Evolutionary conservation across 768 basidiomycete species (phyloP).

Genomic region (Leccinum incarnatum): DNA sequence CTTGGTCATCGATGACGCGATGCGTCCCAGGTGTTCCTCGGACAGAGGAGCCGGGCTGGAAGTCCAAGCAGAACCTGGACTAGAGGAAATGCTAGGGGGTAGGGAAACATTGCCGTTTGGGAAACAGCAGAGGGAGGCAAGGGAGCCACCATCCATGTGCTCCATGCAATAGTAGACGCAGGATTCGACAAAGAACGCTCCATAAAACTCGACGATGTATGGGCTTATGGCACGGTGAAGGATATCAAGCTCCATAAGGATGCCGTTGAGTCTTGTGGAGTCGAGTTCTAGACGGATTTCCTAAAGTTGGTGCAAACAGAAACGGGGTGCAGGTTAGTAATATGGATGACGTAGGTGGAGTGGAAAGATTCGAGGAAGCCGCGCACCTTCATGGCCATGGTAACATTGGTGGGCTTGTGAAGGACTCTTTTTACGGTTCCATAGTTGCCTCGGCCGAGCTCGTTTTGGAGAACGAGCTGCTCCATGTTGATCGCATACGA

Average conservation of each 20-base stretch:
- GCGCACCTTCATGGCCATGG: slow-evolving; percentile 97
- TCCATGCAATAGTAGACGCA: slow-evolving; percentile 99
- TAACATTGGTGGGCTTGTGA: slow-evolving; percentile 91
- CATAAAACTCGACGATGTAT: slow-evolving; percentile 97
- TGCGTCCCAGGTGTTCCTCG: slow-evolving; percentile 80
- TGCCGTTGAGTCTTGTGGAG: slow-evolving; percentile 87
- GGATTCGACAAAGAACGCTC: slow-evolving; percentile 99
- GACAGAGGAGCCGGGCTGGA: slow-evolving; percentile 41
- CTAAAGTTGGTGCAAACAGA: slow-evolving; percentile 40
- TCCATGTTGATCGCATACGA: slow-evolving; percentile 95
- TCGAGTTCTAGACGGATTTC: slow-evolving; percentile 98
- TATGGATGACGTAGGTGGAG: slow-evolving; percentile 10
- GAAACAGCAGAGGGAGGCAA: slow-evolving; percentile 70
- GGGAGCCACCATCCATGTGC: slow-evolving; percentile 97
- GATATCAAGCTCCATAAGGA: slow-evolving; percentile 98
- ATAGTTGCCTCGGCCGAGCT: slow-evolving; percentile 95
- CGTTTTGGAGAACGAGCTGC: slow-evolving; percentile 86
- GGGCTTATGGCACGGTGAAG: slow-evolving; percentile 90
- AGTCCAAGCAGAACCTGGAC: slow-evolving; percentile 34
- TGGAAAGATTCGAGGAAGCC: slow-evolving; percentile 11
- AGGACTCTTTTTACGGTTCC: slow-evolving; percentile 96
- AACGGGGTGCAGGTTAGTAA: slow-evolving; percentile 1
- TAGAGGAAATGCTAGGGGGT: slow-evolving; percentile 32
- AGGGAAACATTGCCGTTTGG: slow-evolving; percentile 37
- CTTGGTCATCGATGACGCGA: slow-evolving; percentile 78